These are phyloP conservation scores for Davidsoniella neocaledoniae DNA, from an alignment of 2,329 filamentous ascomycete genomes.

Conservation along the genomic window DNA sequence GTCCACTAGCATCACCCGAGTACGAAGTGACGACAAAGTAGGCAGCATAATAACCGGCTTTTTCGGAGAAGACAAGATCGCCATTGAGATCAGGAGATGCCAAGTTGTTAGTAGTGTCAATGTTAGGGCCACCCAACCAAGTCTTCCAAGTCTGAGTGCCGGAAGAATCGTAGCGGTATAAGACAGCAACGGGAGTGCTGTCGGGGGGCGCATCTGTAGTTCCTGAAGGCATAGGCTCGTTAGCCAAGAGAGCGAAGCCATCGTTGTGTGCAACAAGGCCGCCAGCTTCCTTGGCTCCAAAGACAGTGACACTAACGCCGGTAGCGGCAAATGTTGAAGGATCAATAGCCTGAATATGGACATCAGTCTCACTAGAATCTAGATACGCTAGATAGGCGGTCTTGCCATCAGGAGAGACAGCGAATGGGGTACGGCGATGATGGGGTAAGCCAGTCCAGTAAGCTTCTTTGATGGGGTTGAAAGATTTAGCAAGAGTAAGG, in stretches of 20 bases:
- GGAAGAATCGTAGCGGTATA: slow-evolving; percentile 38
- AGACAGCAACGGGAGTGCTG: slow-evolving; percentile 30
- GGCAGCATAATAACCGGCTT: slow-evolving; percentile 38
- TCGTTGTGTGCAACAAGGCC: slow-evolving; percentile 47
- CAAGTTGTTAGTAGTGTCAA: slow-evolving; percentile 29
- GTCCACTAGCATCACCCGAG: slow-evolving; percentile 33
- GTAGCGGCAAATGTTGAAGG: slow-evolving; percentile 35
- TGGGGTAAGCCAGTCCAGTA: slow-evolving; percentile 47
- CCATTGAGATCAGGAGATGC: slow-evolving; percentile 44
- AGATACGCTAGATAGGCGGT: slow-evolving; percentile 44
- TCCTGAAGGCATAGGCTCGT: slow-evolving; percentile 34
- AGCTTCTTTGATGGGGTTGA: slow-evolving; percentile 39
- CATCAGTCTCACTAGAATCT: slow-evolving; percentile 34
- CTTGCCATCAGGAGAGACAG: slow-evolving; percentile 42
- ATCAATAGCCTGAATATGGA: slow-evolving; percentile 40
- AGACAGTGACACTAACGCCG: slow-evolving; percentile 33
- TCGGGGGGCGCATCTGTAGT: slow-evolving; percentile 24
- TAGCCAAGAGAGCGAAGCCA: slow-evolving; percentile 45
- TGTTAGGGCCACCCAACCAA: slow-evolving; percentile 38
- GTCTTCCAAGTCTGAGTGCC: slow-evolving; percentile 41
- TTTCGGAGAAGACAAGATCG: slow-evolving; percentile 42
- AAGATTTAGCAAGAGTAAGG: slow-evolving; percentile 31
- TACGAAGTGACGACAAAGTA: slow-evolving; percentile 46
- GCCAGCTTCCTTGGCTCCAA: slow-evolving; percentile 40
- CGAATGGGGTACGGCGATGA: slow-evolving; percentile 44